phyloP scores from a whole-genome alignment of 345 rosid species.

The Eucalyptus pumila region DNA sequence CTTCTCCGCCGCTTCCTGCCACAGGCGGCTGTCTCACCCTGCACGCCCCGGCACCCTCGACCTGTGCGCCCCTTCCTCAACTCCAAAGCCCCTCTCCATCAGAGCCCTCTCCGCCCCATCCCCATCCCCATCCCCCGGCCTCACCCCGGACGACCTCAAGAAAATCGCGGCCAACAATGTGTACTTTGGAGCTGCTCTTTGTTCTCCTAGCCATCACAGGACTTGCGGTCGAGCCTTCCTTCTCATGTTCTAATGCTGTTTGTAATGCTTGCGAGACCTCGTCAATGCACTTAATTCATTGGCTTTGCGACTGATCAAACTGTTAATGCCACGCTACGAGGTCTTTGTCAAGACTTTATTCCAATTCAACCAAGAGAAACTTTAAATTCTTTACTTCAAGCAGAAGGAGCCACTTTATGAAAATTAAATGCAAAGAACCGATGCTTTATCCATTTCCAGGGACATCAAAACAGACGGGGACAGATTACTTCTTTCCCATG shows the following conservation, averaged over 20 bases:
- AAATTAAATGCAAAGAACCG: neutral
- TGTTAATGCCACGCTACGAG: neutral
- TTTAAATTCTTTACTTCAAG: neutral
- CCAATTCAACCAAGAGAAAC: neutral
- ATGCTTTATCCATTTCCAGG: neutral
- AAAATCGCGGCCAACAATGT: constrained; percentile 75
- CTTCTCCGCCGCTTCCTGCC: constrained; percentile 11
- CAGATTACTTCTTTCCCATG: neutral
- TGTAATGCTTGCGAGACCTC: neutral
- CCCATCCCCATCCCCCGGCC: constrained; percentile 21
- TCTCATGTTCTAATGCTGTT: neutral
- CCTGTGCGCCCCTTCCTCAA: constrained; percentile 6
- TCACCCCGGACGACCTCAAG: constrained; percentile 77
- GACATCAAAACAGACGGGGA: neutral
- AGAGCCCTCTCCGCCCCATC: constrained; percentile 20
- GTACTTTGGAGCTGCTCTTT: neutral
- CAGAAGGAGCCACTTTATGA: neutral
- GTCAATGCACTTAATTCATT: neutral
- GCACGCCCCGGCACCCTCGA: neutral
- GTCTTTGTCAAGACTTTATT: neutral
- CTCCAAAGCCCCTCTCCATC: constrained; percentile 6
- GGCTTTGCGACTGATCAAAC: neutral
- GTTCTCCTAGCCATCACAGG: neutral
- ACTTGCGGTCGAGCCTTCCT: neutral
- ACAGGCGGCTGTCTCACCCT: neutral